Conservation (phyloP, 768 basidiomycete genomes). For the Agrocybe chaxingu region DNA sequence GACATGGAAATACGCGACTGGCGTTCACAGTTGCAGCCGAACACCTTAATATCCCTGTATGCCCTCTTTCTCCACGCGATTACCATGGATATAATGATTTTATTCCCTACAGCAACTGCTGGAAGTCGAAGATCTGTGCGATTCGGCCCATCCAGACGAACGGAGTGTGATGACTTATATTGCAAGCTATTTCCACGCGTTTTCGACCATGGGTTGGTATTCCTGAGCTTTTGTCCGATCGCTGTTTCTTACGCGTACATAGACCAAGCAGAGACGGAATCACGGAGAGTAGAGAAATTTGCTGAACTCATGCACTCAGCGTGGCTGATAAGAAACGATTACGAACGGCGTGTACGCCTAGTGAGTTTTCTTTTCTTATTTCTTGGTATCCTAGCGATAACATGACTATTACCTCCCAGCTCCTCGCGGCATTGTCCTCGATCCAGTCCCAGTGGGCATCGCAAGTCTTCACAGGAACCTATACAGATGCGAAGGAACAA, state of each 20-base stretch:
- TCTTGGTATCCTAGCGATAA: slow-evolving; percentile 3
- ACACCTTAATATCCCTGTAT: slow-evolving; percentile 86
- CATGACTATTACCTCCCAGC: slow-evolving; percentile 30
- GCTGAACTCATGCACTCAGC: slow-evolving; percentile 93
- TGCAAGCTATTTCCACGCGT: slow-evolving; percentile 96
- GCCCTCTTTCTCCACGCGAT: slow-evolving; percentile 21
- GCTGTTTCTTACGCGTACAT: background rate
- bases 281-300: slow-evolving; percentile 92
- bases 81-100: background rate
- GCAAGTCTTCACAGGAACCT: slow-evolving; percentile 66
- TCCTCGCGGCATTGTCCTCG: slow-evolving; percentile 63
- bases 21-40: slow-evolving; percentile 89
- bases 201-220: slow-evolving; percentile 87
- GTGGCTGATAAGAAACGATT: slow-evolving; percentile 86
- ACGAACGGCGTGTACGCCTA: slow-evolving; percentile 78
- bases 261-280: slow-evolving; percentile 96
- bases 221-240: background rate
- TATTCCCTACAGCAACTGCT: slow-evolving; percentile 69
- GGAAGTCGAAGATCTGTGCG: slow-evolving; percentile 94
- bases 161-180: slow-evolving; percentile 98
- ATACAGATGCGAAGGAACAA: slow-evolving; percentile 77
- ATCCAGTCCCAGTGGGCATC: slow-evolving; percentile 71
- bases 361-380: slow-evolving; percentile 35
- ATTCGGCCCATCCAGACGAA: slow-evolving; percentile 86
- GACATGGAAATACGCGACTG: slow-evolving; percentile 77